A percentile compares a stretch with the other conserved stretches of the same genome.
Conservation (phyloP, 306 rosid genomes). For the Albizia julibrissin region DNA sequence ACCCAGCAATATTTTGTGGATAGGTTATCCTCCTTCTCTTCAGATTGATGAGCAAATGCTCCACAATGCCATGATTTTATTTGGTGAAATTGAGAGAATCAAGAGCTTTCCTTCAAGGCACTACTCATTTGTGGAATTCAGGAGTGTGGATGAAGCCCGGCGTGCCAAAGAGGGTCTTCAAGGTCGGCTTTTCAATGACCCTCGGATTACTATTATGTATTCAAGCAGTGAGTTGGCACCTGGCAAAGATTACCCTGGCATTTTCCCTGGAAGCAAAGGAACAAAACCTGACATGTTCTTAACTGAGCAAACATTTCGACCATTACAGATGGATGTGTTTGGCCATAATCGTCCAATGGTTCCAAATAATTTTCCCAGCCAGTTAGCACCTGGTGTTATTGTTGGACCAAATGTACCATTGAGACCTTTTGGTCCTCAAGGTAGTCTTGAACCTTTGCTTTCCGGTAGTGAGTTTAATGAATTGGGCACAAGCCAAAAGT, state of each 20-base stretch:
- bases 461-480: slow-evolving; percentile 73
- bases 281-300: slow-evolving; percentile 64
- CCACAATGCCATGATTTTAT: slow-evolving; percentile 97
- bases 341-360: slow-evolving; percentile 67
- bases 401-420: slow-evolving; percentile 59
- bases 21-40: slow-evolving; percentile 89
- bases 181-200: slow-evolving; percentile 95
- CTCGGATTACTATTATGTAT: slow-evolving; percentile 88
- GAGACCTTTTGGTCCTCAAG: slow-evolving; percentile 82
- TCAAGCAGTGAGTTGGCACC: slow-evolving; percentile 79
- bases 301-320: slow-evolving; percentile 65
- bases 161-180: slow-evolving; percentile 99
- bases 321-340: slow-evolving; percentile 62
- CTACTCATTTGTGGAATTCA: slow-evolving; percentile 88
- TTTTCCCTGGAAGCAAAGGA: slow-evolving; percentile 64
- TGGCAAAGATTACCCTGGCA: slow-evolving; percentile 65
- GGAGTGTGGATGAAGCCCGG: slow-evolving; percentile 96
- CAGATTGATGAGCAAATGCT: slow-evolving; percentile 99
- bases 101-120: slow-evolving; percentile 89
- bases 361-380: slow-evolving; percentile 69
- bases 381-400: slow-evolving; percentile 54
- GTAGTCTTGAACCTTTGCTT: slow-evolving; percentile 63
- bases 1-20: slow-evolving; percentile 81
- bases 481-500: slow-evolving; percentile 44
- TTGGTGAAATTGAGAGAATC: slow-evolving; percentile 96